Base-by-base conservation (phyloP, 2,329 filamentous ascomycete genomes). In the Ophiostoma sp. region DNA sequence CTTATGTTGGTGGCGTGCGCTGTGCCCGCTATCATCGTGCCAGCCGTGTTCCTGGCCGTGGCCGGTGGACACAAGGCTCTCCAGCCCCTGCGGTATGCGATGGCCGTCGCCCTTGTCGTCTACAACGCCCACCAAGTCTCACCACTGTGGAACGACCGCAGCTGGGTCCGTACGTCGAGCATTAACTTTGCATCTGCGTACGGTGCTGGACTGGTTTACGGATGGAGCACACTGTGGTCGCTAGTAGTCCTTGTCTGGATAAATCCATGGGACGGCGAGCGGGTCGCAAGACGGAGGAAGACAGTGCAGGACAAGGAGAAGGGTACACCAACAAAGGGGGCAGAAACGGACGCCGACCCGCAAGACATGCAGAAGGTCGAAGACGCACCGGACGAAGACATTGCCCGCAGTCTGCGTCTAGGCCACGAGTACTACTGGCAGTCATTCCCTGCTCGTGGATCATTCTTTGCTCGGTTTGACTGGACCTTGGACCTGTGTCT, bases 371-470 rank as follows among this genome's bases (percentile, higher is more conserved):
- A 61, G 39, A 28, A 66, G 1, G n/a, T 7, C 8, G 45, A 48
- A 9, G 78, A 80, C 48, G 79, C 79, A 70, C 78, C 77, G 64
- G 73, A 74, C 31, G 68, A 74, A 9, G 73, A 74, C 36, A 69
- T 80, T 31, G 77, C 77, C 7, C 64, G 64, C 36, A 75, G 77
- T 64, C 75, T 79, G 2, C 78, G 82, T 22, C 77, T 82, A 11
- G 75, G 75, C 42, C 81, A 82, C 63, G 84, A 87, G 73, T 90
- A 90, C 72, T 85, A 87, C 77, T 91, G 89, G 89, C 85, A 91
- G 78, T 80, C 84, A 0, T 91, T 87, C 75, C 89, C 89, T 0
- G 82, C 83, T 3, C 79, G 85, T 2, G 85, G 80, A 1, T 79
- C 86, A 0, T 85, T 89, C 63, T 70, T 78, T 31, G 80, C 85